phyloP scores from a whole-genome alignment of 2,329 filamentous ascomycete species.

The Diaporthe velutina region DNA sequence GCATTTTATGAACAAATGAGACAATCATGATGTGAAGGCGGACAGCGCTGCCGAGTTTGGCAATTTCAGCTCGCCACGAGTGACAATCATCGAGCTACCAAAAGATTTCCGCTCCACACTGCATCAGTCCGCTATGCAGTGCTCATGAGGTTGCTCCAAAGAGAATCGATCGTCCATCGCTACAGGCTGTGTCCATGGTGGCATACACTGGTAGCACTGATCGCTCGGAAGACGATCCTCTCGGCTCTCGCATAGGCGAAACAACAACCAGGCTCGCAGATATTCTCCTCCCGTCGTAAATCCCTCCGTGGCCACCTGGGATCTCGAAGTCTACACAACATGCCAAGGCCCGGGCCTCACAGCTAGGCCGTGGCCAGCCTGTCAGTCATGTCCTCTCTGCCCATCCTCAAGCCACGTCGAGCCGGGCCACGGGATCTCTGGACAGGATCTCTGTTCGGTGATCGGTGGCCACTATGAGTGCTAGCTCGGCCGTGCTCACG shows the following conservation, averaged over 20 bases:
- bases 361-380: slow-evolving; percentile 1
- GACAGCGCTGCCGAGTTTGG: not conserved
- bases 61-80: not conserved
- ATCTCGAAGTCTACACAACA: not conserved
- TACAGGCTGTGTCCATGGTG: not conserved
- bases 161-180: not conserved
- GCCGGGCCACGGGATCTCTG: slow-evolving; percentile 6
- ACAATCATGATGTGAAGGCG: not conserved
- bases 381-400: not conserved
- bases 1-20: not conserved
- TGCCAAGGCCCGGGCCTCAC: slow-evolving; percentile 1
- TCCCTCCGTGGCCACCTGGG: not conserved
- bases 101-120: not conserved
- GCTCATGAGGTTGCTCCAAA: not conserved
- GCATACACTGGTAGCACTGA: not conserved
- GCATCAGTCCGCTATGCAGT: not conserved
- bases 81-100: not conserved
- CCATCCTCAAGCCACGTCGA: slow-evolving; percentile 1
- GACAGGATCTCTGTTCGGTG: not conserved
- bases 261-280: not conserved
- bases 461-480: not conserved
- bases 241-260: not conserved
- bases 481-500: not conserved
- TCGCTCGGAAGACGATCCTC: not conserved
- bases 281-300: not conserved